Base-by-base conservation (phyloP, 2,329 filamentous ascomycete species). In the Colletotrichum sp. region DNA sequence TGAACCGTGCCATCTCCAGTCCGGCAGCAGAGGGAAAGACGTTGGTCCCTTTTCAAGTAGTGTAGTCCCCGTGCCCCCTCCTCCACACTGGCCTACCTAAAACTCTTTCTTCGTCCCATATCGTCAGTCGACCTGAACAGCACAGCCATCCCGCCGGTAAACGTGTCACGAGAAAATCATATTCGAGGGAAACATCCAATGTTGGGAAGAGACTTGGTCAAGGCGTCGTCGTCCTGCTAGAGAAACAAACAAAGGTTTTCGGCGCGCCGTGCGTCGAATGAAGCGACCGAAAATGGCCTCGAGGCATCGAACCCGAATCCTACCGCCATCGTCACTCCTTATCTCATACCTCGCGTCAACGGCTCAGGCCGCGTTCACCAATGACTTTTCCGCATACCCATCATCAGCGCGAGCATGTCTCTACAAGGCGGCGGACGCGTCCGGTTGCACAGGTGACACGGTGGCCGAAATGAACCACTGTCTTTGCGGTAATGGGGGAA, bases 401-500 rank as follows among this genome's bases (percentile, higher is more conserved):
- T 44, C 16, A 5, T 44, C 52, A 9, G 16, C 74, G 16, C 65
- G 74, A 26, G 15, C 74, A 73, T 76, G 74, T 36, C 28, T 76
- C 9, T 34, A 76, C 64, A 34, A 32, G 8, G 74, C 74, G 7
- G 74, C 70, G 3, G 59, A 71, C 13, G 28, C 74, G 65, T 76
- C 74, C 48, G 70, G 70, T 10, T 76, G 74, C 48, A 65, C 64
- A 44, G 74, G 74, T 22, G 39, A 65, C 34, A 76, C 74, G 44
- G 74, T 76, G 26, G 12, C 48, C 8, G 57, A 76, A 22, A 76
- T 76, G 70, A 76, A 76, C 12, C 52, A 60, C 30, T 76, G 74
- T 28, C 64, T 76, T 1, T 76, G 74, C 48, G 74, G 74, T 18
- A 76, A 76, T 22, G 74, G 74, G 24, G 87, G 87, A 68, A 83